These are phyloP conservation scores for Clonostachys rhizophaga DNA, from an alignment of 2,329 filamentous ascomycete genomes.

Conservation along the genomic window DNA sequence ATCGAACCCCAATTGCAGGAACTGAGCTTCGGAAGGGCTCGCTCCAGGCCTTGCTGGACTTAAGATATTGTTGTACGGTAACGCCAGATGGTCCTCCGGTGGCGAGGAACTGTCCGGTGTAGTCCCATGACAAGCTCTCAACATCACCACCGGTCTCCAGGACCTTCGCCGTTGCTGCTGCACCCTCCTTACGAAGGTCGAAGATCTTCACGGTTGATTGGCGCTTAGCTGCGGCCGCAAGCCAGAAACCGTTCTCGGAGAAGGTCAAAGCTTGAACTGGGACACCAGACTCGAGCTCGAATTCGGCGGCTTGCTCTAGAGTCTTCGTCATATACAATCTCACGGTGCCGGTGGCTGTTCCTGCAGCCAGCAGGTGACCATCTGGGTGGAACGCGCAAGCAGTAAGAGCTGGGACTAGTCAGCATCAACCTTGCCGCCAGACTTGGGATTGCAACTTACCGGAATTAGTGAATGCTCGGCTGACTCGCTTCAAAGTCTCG, in stretches of 20 bases:
- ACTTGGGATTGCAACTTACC: slow-evolving; percentile 45
- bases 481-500: slow-evolving; percentile 59
- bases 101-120: slow-evolving; percentile 88
- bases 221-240: slow-evolving; percentile 75
- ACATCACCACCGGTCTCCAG: slow-evolving; percentile 80
- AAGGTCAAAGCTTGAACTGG: slow-evolving; percentile 76
- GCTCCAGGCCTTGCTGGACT: slow-evolving; percentile 82
- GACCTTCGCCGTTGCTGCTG: slow-evolving; percentile 75
- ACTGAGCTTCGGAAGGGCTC: slow-evolving; percentile 77
- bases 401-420: slow-evolving; percentile 56
- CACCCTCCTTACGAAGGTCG: slow-evolving; percentile 88
- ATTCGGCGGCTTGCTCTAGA: slow-evolving; percentile 71
- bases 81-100: slow-evolving; percentile 75
- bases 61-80: slow-evolving; percentile 85
- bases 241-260: slow-evolving; percentile 96
- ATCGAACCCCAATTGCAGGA: slow-evolving; percentile 67
- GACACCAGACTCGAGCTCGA: slow-evolving; percentile 50
- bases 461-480: slow-evolving; percentile 74
- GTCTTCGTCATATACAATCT: slow-evolving; percentile 86
- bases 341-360: slow-evolving; percentile 74
- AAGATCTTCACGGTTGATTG: slow-evolving; percentile 81
- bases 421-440: neutral
- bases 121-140: slow-evolving; percentile 81
- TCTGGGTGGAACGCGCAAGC: slow-evolving; percentile 89
- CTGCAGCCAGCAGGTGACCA: slow-evolving; percentile 87